phyloP scores from a whole-genome alignment of 2,329 filamentous ascomycete genomes.

The Stemphylium lycopersici region DNA sequence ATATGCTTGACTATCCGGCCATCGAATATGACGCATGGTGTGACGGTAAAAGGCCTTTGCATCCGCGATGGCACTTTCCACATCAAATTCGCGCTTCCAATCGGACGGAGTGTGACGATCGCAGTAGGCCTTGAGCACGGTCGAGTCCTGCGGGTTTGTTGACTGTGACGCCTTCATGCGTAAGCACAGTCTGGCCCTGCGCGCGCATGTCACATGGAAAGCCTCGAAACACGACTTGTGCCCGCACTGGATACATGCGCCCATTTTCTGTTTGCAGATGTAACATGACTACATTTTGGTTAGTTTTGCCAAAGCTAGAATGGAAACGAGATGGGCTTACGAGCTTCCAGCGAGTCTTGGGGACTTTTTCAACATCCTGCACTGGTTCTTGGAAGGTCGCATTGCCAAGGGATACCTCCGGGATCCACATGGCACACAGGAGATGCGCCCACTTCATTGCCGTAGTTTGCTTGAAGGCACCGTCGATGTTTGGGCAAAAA shows the following conservation, averaged over 20 bases:
- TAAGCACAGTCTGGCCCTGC: constrained; percentile 83
- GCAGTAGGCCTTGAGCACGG: constrained; percentile 90
- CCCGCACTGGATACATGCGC: constrained; percentile 95
- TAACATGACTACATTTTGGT: constrained; percentile 70
- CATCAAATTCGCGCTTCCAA: constrained; percentile 84
- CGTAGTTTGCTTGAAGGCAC: constrained; percentile 97
- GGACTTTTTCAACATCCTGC: constrained; percentile 97
- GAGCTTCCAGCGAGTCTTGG: constrained; percentile 90
- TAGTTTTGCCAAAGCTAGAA: constrained; percentile 9
- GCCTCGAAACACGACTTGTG: constrained; percentile 97
- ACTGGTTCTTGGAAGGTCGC: constrained; percentile 98
- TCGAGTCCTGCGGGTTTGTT: constrained; percentile 77
- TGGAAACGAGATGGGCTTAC: constrained; percentile 31
- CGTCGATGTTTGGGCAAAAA: constrained; percentile 96
- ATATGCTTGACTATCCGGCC: constrained; percentile 87
- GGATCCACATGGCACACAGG: constrained; percentile 97
- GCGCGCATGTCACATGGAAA: constrained; percentile 95
- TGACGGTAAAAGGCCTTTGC: constrained; percentile 89
- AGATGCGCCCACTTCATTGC: constrained; percentile 96
- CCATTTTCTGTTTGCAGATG: constrained; percentile 97
- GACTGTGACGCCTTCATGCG: constrained; percentile 95
- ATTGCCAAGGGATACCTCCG: constrained; percentile 93
- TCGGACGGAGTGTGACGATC: constrained; percentile 92
- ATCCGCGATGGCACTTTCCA: constrained; percentile 77
- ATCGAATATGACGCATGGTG: constrained; percentile 85